Conservation (phyloP, 768 basidiomycete genomes). For the Coprinellus micaceus region DNA sequence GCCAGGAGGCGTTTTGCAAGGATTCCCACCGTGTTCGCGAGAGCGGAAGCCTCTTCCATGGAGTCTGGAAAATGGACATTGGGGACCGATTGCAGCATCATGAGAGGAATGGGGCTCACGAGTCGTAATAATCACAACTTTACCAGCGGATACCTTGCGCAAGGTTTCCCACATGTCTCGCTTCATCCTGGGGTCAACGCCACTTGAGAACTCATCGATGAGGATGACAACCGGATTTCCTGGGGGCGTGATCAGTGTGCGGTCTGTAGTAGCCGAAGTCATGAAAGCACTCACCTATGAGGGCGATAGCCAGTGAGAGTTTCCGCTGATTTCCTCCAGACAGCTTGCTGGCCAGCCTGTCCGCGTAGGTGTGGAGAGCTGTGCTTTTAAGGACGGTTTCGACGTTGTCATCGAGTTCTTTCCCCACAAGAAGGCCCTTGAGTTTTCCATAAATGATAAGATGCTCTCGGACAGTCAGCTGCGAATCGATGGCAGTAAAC, state of each 20-base stretch:
- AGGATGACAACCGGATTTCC: constrained; percentile 76
- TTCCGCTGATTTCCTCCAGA: constrained; percentile 82
- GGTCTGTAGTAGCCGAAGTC: too few species aligned
- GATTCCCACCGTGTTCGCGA: constrained; percentile 75
- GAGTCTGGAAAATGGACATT: constrained; percentile 48
- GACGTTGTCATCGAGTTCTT: constrained; percentile 51
- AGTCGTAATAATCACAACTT: constrained; percentile 70
- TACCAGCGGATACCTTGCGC: constrained; percentile 58
- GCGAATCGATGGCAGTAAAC: constrained; percentile 77
- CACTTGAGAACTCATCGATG: constrained; percentile 82
- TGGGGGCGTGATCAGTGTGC: constrained; percentile 18
- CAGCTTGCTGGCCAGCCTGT: constrained; percentile 68
- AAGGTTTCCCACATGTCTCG: constrained; percentile 80
- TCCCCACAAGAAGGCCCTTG: constrained; percentile 56
- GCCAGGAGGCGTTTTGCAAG: constrained; percentile 69
- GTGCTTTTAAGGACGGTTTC: constrained; percentile 56
- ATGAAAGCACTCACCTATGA: constrained; percentile 35
- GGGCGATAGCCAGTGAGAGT: constrained; percentile 68
- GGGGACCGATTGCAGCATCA: not conserved
- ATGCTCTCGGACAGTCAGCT: constrained; percentile 77
- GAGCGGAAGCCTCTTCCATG: constrained; percentile 80
- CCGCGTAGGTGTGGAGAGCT: constrained; percentile 55
- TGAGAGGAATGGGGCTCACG: constrained; percentile 38
- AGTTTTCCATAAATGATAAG: constrained; percentile 66
- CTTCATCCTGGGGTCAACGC: constrained; percentile 80